Evolutionary conservation across 768 basidiomycete genomes (phyloP).

Genomic region (Mycena belliarum): DNA sequence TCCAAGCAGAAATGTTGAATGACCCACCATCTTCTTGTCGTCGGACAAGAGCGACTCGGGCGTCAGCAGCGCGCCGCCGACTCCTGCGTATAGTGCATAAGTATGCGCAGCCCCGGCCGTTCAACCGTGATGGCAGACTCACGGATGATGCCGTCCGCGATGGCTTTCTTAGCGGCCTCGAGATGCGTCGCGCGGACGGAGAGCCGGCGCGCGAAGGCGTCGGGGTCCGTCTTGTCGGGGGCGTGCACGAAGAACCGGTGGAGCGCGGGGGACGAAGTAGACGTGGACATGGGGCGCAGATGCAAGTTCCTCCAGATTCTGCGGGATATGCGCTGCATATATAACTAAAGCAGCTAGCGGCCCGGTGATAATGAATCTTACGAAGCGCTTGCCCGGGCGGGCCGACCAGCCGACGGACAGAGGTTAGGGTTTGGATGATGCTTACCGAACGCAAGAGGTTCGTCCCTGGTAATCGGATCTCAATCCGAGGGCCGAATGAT

Average conservation of each 20-base stretch:
- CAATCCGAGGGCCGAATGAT: too few relatives aligned
- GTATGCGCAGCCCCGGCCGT: neutral
- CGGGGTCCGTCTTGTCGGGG: slow-evolving; percentile 45
- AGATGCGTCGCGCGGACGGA: slow-evolving; percentile 41
- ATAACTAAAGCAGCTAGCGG: neutral
- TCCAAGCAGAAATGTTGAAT: too few relatives aligned
- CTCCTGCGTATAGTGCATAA: neutral
- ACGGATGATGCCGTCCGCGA: slow-evolving; percentile 37
- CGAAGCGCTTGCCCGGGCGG: neutral
- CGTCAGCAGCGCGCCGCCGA: slow-evolving; percentile 39
- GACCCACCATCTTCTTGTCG: slow-evolving; percentile 38
- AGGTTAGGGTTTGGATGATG: slow-evolving; percentile 3
- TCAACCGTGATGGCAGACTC: slow-evolving; percentile 16
- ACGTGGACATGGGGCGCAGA: slow-evolving; percentile 16
- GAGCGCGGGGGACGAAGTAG: neutral
- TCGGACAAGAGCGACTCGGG: slow-evolving; percentile 39
- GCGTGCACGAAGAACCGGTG: slow-evolving; percentile 44
- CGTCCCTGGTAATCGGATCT: too few relatives aligned
- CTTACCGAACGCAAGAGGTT: too few relatives aligned
- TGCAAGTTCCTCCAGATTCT: neutral
- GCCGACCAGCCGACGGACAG: too few relatives aligned
- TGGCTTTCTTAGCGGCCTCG: slow-evolving; percentile 29
- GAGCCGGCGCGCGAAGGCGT: slow-evolving; percentile 39
- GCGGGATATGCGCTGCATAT: slow-evolving; percentile 10
- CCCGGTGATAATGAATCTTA: neutral